These are phyloP conservation scores for Chrysopogon serrulatus DNA, from an alignment of 176 grass and related monocot genomes.

Conservation along the genomic window DNA sequence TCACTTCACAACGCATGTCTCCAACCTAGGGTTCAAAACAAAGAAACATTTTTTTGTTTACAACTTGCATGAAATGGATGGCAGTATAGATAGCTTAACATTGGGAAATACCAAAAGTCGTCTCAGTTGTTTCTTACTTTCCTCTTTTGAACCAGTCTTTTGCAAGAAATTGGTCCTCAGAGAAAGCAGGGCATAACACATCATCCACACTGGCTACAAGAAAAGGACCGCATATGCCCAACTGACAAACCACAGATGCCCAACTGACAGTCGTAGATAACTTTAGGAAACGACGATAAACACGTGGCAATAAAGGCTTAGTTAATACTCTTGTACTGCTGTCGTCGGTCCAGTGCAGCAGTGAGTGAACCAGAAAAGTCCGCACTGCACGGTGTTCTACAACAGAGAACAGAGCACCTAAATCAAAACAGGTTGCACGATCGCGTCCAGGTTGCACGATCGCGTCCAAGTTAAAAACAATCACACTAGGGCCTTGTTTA, in stretches of 20 bases:
- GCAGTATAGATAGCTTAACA: not conserved
- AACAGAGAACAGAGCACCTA: not conserved
- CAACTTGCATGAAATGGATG: not conserved
- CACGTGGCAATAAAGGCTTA: not conserved
- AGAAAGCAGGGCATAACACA: not conserved
- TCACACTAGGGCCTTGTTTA: too few species aligned
- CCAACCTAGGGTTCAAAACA: not conserved
- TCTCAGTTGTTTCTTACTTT: not conserved
- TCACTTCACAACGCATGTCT: not conserved
- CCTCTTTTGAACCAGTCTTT: not conserved
- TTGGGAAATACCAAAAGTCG: not conserved
- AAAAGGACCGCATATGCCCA: not conserved
- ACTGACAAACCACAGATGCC: not conserved
- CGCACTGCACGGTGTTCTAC: not conserved
- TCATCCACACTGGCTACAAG: not conserved
- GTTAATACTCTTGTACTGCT: not conserved
- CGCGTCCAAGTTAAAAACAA: not conserved
- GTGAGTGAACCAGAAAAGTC: not conserved
- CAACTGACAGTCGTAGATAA: not conserved
- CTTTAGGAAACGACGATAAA: constrained; percentile 10
- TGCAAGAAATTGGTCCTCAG: not conserved
- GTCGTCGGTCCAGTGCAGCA: not conserved
- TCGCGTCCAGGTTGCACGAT: not conserved
- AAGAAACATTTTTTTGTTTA: not conserved
- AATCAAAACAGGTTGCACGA: not conserved